Base-by-base conservation (phyloP, 2,329 filamentous ascomycete species). In the Ramularia collo-cygni region DNA sequence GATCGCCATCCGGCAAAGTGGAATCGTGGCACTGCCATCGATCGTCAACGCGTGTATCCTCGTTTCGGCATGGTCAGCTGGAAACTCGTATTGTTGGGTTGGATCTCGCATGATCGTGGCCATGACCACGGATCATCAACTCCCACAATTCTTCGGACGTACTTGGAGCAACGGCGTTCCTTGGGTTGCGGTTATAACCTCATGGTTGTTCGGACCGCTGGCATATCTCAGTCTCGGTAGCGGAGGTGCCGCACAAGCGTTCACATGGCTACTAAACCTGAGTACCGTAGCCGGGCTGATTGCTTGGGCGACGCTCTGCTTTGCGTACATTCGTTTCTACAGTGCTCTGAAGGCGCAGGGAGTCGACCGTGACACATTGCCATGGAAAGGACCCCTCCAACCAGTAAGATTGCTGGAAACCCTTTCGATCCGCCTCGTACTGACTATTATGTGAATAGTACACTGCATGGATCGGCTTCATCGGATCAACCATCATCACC, bases 31-130 rank as follows among this genome's bases (percentile, higher is more conserved):
- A 6, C 72, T 87, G 3, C 79, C 81, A 0, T 78, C 76, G 4
- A 74, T 88, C 37, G 78, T 89, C 61, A 89, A 89, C 58, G 83
- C 81, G 19, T 69, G 86, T 18, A 79, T 88, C 47, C 70, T 87
- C 49, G 82, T 79, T 0, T 82, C 79, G 0, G 81, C 80, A 0
- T 81, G 77, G 66, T 85, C 81, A 0, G 72, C 81, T 0, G 77
- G 75, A 0, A 87, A 86, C 51, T 65, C 64, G 1, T 65, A 65
- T 52, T 65, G 62, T 53, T 67, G 63, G 28, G 66, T 75, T 1
- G 77, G 76, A 18, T 77, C 76, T 1, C 70, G 78, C 33, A 74
- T 77, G 24, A 64, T 81, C 4, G 76, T 77, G 47, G 75, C 72
- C 3, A 63, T 81, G 38, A 77, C 77, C 0, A 67, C 77, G 10